These are phyloP conservation scores for Gastrodia elata DNA, from an alignment of 106 monocot genomes.

Conservation along the genomic window DNA sequence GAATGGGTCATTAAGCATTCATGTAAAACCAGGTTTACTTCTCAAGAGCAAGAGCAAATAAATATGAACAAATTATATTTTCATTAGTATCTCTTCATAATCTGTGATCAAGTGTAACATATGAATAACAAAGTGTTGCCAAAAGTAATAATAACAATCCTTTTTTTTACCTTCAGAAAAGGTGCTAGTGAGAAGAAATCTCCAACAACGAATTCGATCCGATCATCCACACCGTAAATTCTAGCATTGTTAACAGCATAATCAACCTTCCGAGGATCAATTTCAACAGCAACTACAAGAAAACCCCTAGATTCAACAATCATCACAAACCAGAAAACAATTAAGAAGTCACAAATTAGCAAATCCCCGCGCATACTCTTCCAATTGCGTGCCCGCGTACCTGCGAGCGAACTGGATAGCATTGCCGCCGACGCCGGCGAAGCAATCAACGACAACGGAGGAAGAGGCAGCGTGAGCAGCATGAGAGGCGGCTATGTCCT, in stretches of 20 bases:
- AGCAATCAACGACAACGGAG: conserved; percentile 53
- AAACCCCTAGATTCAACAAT: conserved; percentile 26
- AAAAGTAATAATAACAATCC: too few relatives aligned
- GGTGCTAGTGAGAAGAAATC: conserved; percentile 66
- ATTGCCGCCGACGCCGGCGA: conserved; percentile 72
- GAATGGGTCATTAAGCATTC: too few relatives aligned
- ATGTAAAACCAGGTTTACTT: too few relatives aligned
- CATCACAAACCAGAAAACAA: not conserved
- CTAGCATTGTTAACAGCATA: conserved; percentile 47
- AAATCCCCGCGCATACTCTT: not conserved
- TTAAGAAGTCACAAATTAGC: not conserved
- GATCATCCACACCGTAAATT: conserved; percentile 57
- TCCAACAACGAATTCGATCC: conserved; percentile 61
- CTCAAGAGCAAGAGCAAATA: too few relatives aligned
- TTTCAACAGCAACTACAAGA: conserved; percentile 54
- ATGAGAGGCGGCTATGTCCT: conserved; percentile 45
- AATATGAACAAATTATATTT: too few relatives aligned
- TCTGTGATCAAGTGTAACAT: too few relatives aligned
- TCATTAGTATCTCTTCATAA: too few relatives aligned
- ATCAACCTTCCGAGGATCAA: conserved; percentile 43
- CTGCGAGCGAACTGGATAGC: conserved; percentile 65
- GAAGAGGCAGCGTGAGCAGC: conserved; percentile 9
- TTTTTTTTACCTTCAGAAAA: conserved; percentile 35
- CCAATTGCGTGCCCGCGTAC: conserved; percentile 11
- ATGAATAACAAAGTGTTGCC: too few relatives aligned